These are phyloP conservation scores for Cephaloascus fragrans DNA, from an alignment of 805 yeast genomes.

Conservation along the genomic window DNA sequence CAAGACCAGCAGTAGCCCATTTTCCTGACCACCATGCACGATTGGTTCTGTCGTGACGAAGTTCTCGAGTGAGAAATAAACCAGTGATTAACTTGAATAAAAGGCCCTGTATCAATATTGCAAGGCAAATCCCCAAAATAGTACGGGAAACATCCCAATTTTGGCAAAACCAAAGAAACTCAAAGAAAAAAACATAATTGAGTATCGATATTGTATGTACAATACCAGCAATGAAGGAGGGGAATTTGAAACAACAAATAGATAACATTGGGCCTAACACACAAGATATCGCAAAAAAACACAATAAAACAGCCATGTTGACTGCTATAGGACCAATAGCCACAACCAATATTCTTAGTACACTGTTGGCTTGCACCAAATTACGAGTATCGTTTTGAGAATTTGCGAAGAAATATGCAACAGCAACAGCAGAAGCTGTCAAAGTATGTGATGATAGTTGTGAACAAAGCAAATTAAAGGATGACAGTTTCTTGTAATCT, in stretches of 20 bases:
- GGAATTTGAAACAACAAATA: conserved; percentile 31
- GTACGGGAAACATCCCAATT: conserved; percentile 55
- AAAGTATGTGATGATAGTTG: conserved; percentile 28
- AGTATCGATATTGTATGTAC: conserved; percentile 48
- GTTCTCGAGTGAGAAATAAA: conserved; percentile 50
- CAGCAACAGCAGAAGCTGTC: conserved; percentile 20
- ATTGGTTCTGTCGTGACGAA: conserved; percentile 48
- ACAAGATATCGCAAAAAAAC: conserved; percentile 33
- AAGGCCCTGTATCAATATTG: conserved; percentile 45
- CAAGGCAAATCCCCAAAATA: conserved; percentile 49
- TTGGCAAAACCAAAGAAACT: conserved; percentile 57
- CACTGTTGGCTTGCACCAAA: conserved; percentile 23
- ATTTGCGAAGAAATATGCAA: conserved; percentile 45
- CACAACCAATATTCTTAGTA: conserved; percentile 33
- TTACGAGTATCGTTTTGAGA: conserved; percentile 36
- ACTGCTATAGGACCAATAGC: conserved; percentile 37
- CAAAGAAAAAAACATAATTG: conserved; percentile 46
- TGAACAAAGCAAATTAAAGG: conserved; percentile 28
- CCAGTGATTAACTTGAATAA: conserved; percentile 44
- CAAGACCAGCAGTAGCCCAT: conserved; percentile 56
- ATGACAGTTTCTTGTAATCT: conserved; percentile 41
- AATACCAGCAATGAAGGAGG: conserved; percentile 43
- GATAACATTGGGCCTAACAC: conserved; percentile 40
- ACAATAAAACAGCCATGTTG: conserved; percentile 28
- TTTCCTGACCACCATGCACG: conserved; percentile 75